Evolutionary conservation across 768 basidiomycete genomes (phyloP).

Genomic region (Inosperma sp.): DNA sequence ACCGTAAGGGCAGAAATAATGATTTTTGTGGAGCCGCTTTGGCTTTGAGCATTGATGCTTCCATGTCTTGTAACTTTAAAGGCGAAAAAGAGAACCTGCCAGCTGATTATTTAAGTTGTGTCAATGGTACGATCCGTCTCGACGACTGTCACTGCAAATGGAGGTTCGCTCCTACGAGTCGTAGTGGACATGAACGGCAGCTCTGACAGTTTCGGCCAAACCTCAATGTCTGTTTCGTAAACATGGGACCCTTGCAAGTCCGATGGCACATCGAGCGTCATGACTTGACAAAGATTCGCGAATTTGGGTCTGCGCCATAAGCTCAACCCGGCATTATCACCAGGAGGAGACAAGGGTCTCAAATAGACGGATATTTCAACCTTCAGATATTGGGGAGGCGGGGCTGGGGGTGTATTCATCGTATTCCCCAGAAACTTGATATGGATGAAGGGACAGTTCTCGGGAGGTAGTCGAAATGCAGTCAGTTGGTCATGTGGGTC

Average conservation of each 20-base stretch:
- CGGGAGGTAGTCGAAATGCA: not conserved
- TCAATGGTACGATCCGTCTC: no score
- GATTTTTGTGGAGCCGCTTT: no score
- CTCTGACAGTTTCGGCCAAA: not conserved
- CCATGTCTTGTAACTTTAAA: no score
- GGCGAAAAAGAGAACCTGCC: no score
- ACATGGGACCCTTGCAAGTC: not conserved
- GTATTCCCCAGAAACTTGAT: not conserved
- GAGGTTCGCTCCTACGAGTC: no score
- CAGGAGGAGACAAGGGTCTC: not conserved
- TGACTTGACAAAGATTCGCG: not conserved
- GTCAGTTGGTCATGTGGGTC: not conserved
- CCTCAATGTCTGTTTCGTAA: not conserved
- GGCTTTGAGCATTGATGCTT: no score
- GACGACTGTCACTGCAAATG: no score
- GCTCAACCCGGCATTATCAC: not conserved
- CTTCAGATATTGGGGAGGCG: not conserved
- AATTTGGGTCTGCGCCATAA: not conserved
- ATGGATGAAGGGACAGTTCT: not conserved
- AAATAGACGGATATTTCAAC: not conserved
- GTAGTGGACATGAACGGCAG: no score
- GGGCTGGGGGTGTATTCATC: not conserved
- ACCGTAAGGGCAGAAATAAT: no score
- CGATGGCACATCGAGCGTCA: constrained; percentile 2
- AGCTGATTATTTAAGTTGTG: no score